Evolutionary conservation across 1,284 basidiomycete species (phyloP).

Genomic region (Phlebopus sp.): DNA sequence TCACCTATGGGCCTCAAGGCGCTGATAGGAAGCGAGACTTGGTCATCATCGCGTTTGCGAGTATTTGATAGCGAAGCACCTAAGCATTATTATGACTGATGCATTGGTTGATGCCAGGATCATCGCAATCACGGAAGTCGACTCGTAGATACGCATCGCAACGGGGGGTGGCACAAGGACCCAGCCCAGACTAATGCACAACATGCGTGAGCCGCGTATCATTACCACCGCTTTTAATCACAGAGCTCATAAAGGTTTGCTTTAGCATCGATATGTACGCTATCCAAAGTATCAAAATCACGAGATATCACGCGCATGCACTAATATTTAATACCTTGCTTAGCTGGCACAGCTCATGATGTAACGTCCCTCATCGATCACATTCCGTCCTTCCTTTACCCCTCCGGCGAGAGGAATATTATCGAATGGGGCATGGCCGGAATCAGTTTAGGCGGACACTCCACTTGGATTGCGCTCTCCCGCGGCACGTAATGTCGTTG

Average conservation of each 20-base stretch:
- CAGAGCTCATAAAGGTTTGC: slow-evolving; percentile 5
- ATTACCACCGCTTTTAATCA: not conserved
- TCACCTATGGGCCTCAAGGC: slow-evolving; percentile 25
- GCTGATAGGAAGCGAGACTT: slow-evolving; percentile 37
- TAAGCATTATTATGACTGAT: not conserved
- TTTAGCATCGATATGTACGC: slow-evolving; percentile 75
- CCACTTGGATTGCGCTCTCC: slow-evolving; percentile 69
- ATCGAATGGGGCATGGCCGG: slow-evolving; percentile 70
- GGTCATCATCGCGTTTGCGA: slow-evolving; percentile 56
- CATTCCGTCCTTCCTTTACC: slow-evolving; percentile 76
- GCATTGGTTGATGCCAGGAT: slow-evolving; percentile 46
- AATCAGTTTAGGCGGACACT: slow-evolving; percentile 76
- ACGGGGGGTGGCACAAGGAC: slow-evolving; percentile 54
- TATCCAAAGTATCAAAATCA: slow-evolving; percentile 51
- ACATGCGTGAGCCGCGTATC: slow-evolving; percentile 55
- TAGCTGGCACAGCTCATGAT: slow-evolving; percentile 75
- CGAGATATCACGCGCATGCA: not conserved
- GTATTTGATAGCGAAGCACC: slow-evolving; percentile 15
- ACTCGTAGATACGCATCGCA: slow-evolving; percentile 48
- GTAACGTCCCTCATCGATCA: slow-evolving; percentile 82
- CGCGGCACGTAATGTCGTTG: slow-evolving; percentile 43
- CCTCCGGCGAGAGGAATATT: slow-evolving; percentile 61
- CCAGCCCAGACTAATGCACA: slow-evolving; percentile 47
- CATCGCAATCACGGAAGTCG: slow-evolving; percentile 77
- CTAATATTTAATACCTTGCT: slow-evolving; percentile 4